A percentile compares a stretch with the other conserved stretches of the same genome.
These are phyloP conservation scores for Yueomyces sp. DNA, from an alignment of 1,139 yeast species.

Conservation along the genomic window DNA sequence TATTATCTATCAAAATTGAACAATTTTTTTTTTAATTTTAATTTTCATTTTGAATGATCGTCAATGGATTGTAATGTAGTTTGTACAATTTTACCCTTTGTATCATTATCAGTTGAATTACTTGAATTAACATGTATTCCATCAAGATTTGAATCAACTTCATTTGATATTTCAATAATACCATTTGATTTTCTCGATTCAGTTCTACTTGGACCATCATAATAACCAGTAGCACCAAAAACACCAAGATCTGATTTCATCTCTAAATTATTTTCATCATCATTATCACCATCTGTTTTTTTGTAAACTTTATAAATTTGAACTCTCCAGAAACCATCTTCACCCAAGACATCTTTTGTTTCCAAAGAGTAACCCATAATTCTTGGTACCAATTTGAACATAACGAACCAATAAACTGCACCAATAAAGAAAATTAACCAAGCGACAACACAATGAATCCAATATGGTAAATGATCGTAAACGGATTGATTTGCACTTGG, in stretches of 20 bases:
- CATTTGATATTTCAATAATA: not conserved
- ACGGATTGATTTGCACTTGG: slow-evolving; percentile 57
- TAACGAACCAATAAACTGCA: slow-evolving; percentile 54
- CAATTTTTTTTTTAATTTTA: too few species aligned
- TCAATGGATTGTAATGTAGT: too few species aligned
- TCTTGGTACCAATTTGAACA: slow-evolving; percentile 50
- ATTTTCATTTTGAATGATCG: too few species aligned
- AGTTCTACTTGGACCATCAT: not conserved
- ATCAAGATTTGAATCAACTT: not conserved
- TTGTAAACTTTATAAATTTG: slow-evolving; percentile 33
- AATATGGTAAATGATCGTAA: slow-evolving; percentile 59
- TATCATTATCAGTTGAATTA: not conserved
- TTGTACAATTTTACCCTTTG: not conserved
- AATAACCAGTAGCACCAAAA: not conserved
- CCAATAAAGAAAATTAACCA: slow-evolving; percentile 71
- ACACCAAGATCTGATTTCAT: not conserved
- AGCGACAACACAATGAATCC: slow-evolving; percentile 72
- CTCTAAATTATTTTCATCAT: not conserved
- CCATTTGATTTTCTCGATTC: not conserved
- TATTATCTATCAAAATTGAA: too few species aligned
- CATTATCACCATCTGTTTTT: slow-evolving; percentile 6
- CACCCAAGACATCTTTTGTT: slow-evolving; percentile 50
- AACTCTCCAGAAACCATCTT: slow-evolving; percentile 65
- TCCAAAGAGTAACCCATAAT: slow-evolving; percentile 46
- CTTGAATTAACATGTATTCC: not conserved